Evolutionary conservation across 768 basidiomycete genomes (phyloP).

Genomic region (Asterophora parasitica): DNA sequence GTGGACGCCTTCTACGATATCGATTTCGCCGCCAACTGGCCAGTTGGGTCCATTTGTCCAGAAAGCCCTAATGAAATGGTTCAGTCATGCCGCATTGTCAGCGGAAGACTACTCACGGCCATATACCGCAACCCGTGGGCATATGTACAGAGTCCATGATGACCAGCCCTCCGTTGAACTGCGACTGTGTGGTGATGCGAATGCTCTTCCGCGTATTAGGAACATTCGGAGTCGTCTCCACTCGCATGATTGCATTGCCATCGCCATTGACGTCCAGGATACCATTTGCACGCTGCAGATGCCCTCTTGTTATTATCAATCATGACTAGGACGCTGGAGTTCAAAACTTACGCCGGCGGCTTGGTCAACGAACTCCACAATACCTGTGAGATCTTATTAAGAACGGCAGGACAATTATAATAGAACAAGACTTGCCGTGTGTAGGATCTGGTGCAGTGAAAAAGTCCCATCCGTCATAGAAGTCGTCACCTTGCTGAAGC

Average conservation of each 20-base stretch:
- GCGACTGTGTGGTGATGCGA: slow-evolving; percentile 62
- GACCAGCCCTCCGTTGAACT: slow-evolving; percentile 64
- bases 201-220: slow-evolving; percentile 67
- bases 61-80: slow-evolving; percentile 31
- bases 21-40: slow-evolving; percentile 71
- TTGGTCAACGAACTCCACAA: slow-evolving; percentile 64
- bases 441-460: slow-evolving; percentile 71
- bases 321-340: neutral
- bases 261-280: slow-evolving; percentile 62
- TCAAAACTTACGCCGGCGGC: slow-evolving; percentile 46
- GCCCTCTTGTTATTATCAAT: slow-evolving; percentile 2
- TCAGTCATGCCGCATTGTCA: neutral
- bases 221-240: slow-evolving; percentile 79
- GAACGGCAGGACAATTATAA: neutral
- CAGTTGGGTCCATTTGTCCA: slow-evolving; percentile 58
- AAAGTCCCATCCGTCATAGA: slow-evolving; percentile 85
- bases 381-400: slow-evolving; percentile 18
- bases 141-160: slow-evolving; percentile 85
- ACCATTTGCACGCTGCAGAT: slow-evolving; percentile 44
- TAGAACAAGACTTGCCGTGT: slow-evolving; percentile 37
- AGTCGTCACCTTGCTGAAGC: slow-evolving; percentile 55
- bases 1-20: slow-evolving; percentile 81
- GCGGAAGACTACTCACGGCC: slow-evolving; percentile 49
- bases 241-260: slow-evolving; percentile 82
- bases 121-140: slow-evolving; percentile 86